Evolutionary conservation across 2,329 filamentous ascomycete genomes (phyloP).

Genomic region (Exophiala xenobiotica): DNA sequence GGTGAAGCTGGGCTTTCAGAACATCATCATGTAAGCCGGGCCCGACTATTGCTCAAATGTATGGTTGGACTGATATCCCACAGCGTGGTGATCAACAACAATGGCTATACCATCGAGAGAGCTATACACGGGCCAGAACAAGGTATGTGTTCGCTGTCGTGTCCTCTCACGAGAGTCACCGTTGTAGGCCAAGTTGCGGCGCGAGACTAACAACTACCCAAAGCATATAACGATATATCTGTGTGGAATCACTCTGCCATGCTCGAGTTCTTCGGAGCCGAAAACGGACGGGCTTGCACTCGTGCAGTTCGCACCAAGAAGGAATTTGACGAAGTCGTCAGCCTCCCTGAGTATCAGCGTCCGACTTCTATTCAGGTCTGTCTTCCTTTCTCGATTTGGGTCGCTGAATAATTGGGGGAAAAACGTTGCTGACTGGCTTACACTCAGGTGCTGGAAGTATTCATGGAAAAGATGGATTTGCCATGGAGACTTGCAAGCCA

Average conservation of each 20-base stretch:
- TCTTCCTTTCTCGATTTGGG: background rate
- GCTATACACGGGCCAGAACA: constrained; percentile 24
- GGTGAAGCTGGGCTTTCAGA: constrained; percentile 22
- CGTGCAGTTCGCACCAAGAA: background rate
- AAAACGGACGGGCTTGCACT: constrained; percentile 1
- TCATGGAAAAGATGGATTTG: constrained; percentile 1
- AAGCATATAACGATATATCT: constrained; percentile 27
- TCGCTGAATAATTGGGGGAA: background rate
- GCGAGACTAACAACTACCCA: background rate
- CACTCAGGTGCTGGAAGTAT: background rate
- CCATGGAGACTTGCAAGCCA: background rate
- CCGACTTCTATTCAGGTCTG: background rate
- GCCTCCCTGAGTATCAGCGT: background rate
- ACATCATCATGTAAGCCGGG: constrained; percentile 20
- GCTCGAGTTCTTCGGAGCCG: constrained; percentile 17
- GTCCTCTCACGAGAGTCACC: no score
- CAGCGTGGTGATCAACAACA: constrained; percentile 25
- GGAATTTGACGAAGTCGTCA: background rate
- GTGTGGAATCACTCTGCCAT: constrained; percentile 26
- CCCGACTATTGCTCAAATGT: background rate
- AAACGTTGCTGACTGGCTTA: background rate
- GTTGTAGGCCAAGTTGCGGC: background rate
- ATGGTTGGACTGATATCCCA: background rate
- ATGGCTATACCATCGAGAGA: constrained; percentile 28
- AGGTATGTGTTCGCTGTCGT: background rate